Percentiles rank a stretch among this genome's conserved stretches.
phyloP scores from a whole-genome alignment of 139 green algal genomes.

The Raphidocelis subcapitata region DNA sequence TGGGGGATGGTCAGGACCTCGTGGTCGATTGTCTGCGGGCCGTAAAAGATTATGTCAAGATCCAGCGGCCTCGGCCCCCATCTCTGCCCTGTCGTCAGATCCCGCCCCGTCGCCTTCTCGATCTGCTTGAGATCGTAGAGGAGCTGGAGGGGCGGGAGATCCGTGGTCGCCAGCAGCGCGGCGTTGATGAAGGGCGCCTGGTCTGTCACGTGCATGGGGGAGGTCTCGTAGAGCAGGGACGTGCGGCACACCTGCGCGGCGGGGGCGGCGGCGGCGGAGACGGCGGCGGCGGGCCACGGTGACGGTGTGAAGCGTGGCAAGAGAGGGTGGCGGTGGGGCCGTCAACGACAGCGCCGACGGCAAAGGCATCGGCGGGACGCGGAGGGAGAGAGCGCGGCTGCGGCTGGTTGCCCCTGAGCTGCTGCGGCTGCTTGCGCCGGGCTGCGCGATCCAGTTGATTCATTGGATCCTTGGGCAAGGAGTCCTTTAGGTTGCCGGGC shows the following conservation, averaged over 20 bases:
- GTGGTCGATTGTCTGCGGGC: constrained; percentile 28
- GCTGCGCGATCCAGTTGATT: too few relatives aligned
- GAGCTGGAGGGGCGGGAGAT: constrained; percentile 58
- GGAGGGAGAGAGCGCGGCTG: too few relatives aligned
- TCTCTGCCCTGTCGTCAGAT: constrained; percentile 44
- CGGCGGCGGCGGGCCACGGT: too few relatives aligned
- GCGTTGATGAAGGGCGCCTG: constrained; percentile 91
- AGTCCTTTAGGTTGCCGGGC: too few relatives aligned
- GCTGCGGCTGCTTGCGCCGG: too few relatives aligned
- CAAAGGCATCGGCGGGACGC: too few relatives aligned
- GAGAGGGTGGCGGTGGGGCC: background rate
- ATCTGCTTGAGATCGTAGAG: constrained; percentile 73
- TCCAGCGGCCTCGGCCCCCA: constrained; percentile 92
- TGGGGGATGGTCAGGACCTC: constrained; percentile 74
- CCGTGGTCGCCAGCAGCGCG: constrained; percentile 65
- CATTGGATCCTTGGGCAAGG: too few relatives aligned
- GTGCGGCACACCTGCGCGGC: constrained; percentile 56
- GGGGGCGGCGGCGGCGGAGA: too few relatives aligned
- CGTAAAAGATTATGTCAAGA: constrained; percentile 96
- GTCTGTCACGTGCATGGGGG: constrained; percentile 77
- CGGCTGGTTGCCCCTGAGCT: too few relatives aligned
- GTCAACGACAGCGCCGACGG: background rate
- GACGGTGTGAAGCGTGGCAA: background rate
- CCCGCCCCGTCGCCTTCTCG: constrained; percentile 69
- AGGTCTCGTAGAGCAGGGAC: constrained; percentile 86